Percentiles rank a stretch among this genome's conserved stretches.
phyloP scores from a whole-genome alignment of 2,329 filamentous ascomycete genomes.

The Pseudocercospora pini-densiflorae region DNA sequence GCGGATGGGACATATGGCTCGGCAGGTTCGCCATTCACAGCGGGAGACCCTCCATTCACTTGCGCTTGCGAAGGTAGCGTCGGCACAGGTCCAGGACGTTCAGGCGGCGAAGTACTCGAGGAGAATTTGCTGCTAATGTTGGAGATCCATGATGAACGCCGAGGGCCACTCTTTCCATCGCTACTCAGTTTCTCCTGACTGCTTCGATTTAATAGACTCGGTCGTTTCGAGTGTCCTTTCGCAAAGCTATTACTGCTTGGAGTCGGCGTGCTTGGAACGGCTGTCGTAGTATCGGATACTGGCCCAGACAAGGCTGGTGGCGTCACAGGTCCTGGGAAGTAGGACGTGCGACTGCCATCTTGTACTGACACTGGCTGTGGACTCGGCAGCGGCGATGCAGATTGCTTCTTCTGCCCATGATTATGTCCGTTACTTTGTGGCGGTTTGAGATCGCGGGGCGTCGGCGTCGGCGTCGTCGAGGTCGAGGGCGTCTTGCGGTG shows the following conservation, averaged over 20 bases:
- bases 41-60: constrained; percentile 41
- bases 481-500: constrained; percentile 11
- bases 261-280: constrained; percentile 27
- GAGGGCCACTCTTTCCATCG: constrained; percentile 39
- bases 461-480: constrained; percentile 9
- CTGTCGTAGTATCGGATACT: constrained; percentile 29
- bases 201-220: constrained; percentile 47
- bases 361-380: constrained; percentile 5
- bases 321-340: constrained; percentile 30
- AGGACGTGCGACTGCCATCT: constrained; percentile 18
- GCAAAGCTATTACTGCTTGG: constrained; percentile 18
- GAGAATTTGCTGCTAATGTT: constrained; percentile 94
- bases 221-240: constrained; percentile 39
- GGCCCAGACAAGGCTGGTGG: constrained; percentile 28
- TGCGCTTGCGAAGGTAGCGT: constrained; percentile 12
- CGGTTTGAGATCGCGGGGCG: constrained; percentile 12
- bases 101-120: constrained; percentile 32
- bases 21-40: constrained; percentile 54
- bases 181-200: constrained; percentile 43
- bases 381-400: constrained; percentile 12
- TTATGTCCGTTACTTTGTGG: background rate
- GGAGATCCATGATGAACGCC: constrained; percentile 87
- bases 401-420: background rate
- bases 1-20: constrained; percentile 74
- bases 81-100: constrained; percentile 19